Base-by-base conservation (phyloP, 148 eudicot species). In the Agrostemma githago region DNA sequence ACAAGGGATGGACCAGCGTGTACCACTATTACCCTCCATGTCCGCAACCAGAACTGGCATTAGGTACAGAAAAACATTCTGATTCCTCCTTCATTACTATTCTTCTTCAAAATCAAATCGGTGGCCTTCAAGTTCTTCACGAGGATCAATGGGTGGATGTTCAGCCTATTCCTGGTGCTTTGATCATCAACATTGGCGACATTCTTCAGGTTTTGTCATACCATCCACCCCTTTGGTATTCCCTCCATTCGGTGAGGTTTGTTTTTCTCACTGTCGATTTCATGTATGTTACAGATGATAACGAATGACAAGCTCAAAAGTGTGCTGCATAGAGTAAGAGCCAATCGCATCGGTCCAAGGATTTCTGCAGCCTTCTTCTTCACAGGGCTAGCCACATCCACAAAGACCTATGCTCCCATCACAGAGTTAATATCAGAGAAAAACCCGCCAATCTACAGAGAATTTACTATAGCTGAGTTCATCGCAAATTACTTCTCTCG, bases 71-170 rank as follows among this genome's bases (percentile, higher is more conserved):
- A 15, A 53, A 62, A 21, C 79, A 77, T 37, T 8, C 54, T 0
- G 79, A 77, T 48, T 14, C 70, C 6, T 6, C 40, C 11, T 77
- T 77, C 71, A 15, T 71, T 19, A 73, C 81, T 2, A 4, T 78
- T n/a, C 70, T 74, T 10, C 16, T 74, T 5, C 82, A 79, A 70
- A 74, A 79, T 39, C 78, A 74, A 51, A 79, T 80, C 16, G 85
- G 82, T 0, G 86, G 89, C 41, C 92, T 88, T 48, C 92, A 88
- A 68, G 80, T 84, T 51, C 71, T 83, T 39, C 73, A 79, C 41
- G 10, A 81, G 4, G 65, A 83, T 26, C 74, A 75, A 48, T 84
- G 87, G 86, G 68, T 76, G 53, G 77, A 86, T 77, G 72, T 86
- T 19, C 68, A 68, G 4, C 89, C 89, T 3, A 48, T 78, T 65